Percentiles rank a stretch among this genome's conserved stretches.
phyloP scores from a whole-genome alignment of 139 green algal species.

The Chlamydomonas sphaeroides region DNA sequence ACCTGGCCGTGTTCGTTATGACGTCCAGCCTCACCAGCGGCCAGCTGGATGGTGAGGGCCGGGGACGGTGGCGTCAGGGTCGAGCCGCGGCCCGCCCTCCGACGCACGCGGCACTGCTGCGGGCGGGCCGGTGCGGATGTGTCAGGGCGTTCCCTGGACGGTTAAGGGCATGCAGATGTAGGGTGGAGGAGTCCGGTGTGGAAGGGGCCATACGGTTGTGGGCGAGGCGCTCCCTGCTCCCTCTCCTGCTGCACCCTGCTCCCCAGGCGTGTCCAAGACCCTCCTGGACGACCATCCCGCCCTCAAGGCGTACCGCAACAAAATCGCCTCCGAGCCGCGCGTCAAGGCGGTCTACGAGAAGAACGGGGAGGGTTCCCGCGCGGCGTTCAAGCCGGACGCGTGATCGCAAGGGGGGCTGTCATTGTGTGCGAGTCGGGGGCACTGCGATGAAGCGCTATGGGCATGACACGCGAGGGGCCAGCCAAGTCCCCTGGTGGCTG shows the following conservation, averaged over 20 bases:
- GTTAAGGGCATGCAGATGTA: no score
- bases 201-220: background rate
- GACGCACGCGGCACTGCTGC: no score
- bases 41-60: constrained; percentile 44
- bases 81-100: background rate
- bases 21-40: constrained; percentile 19
- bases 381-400: background rate
- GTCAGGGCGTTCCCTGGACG: no score
- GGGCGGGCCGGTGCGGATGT: no score
- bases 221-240: no score
- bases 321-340: background rate
- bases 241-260: no score
- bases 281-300: constrained; percentile 7
- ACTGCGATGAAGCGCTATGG: no score
- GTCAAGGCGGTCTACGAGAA: constrained; percentile 18
- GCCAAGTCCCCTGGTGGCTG: no score
- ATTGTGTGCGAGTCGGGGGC: no score
- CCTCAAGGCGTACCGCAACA: constrained; percentile 33
- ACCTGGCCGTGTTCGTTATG: constrained; percentile 41
- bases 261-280: constrained; percentile 9
- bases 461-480: no score
- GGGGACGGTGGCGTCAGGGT: no score
- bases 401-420: no score
- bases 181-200: background rate
- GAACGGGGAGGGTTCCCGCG: background rate